phyloP scores from a whole-genome alignment of 2,329 filamentous ascomycete species.

The Falciphora oryzae region DNA sequence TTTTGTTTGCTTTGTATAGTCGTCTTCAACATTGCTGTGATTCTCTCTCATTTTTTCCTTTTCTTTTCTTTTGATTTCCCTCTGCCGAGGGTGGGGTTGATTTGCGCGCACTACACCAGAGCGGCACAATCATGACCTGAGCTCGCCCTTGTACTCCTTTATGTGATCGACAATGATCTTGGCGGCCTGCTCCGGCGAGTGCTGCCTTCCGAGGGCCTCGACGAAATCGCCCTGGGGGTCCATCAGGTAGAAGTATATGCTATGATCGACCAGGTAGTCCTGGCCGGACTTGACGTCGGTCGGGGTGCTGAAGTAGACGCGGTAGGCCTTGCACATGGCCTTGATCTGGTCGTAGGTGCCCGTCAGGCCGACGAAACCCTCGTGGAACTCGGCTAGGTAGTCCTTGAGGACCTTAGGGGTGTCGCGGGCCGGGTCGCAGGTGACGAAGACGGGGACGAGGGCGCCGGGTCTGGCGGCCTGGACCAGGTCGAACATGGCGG shows the following conservation, averaged over 20 bases:
- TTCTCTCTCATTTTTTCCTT: neutral
- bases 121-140: constrained; percentile 1
- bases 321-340: constrained; percentile 87
- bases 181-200: constrained; percentile 81
- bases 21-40: too few relatives aligned
- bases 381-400: constrained; percentile 90
- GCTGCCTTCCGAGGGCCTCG: constrained; percentile 90
- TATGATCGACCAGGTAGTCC: constrained; percentile 97
- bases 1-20: neutral
- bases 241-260: constrained; percentile 99
- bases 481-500: constrained; percentile 79
- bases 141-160: constrained; percentile 46
- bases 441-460: constrained; percentile 82
- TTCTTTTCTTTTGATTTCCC: neutral
- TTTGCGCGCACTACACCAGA: neutral
- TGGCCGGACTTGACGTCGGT: constrained; percentile 82
- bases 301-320: constrained; percentile 96
- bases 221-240: constrained; percentile 98
- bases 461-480: constrained; percentile 43
- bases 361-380: constrained; percentile 78
- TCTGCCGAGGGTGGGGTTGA: neutral
- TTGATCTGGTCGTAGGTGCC: constrained; percentile 94
- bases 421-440: constrained; percentile 90
- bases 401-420: constrained; percentile 76
- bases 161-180: constrained; percentile 83